Base-by-base conservation (phyloP, 306 rosid species). In the Pueraria montana region DNA sequence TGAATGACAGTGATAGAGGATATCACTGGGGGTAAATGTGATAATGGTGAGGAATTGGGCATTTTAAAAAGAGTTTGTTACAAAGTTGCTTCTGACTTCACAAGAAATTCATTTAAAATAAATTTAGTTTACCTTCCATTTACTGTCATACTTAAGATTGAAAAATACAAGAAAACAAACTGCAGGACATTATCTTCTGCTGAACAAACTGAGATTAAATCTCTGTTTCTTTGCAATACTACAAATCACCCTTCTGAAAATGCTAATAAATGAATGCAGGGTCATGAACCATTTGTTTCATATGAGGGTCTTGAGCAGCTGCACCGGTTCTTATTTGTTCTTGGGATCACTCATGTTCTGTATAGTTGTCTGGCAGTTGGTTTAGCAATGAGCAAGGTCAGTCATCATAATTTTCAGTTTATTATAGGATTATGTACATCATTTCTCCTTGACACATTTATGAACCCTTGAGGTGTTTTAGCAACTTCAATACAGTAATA, bases 261-360 rank as follows among this genome's bases (percentile, higher is more conserved):
- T 52, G 67, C 34, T 74, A 30, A 83, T 69, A 49, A 63, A 74
- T 85, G 74, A 84, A 65, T 82, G 83, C 93, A 96, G 97, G 97
- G 96, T 20, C 97, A 85, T 27, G 99, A 96, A 85, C 99, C 99
- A 36, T 96, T 96, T 55, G 99, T 96, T 87, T 96, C 99, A 18
- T 94, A 96, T 0, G 96, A 93, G 88, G 98, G 99, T 53, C 97
- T 96, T 46, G 97, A 91, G 86, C 98, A 93, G 91, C 94, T 96
- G 55, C 99, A 96, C 63, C 94, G 98, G 38, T 96, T 96, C 90
- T 81, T 96, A 49, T 96, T 96, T 84, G 92, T 96, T 84, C 98
- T 96, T 14, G 99, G 98, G 72, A 91, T 96, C 79, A 93, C 98
- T 81, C 99, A 93, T 90, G 94, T 93, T 84, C 81, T 96, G 55